phyloP scores from a whole-genome alignment of 2,329 filamentous ascomycete species.

The Claviceps maximensis region DNA sequence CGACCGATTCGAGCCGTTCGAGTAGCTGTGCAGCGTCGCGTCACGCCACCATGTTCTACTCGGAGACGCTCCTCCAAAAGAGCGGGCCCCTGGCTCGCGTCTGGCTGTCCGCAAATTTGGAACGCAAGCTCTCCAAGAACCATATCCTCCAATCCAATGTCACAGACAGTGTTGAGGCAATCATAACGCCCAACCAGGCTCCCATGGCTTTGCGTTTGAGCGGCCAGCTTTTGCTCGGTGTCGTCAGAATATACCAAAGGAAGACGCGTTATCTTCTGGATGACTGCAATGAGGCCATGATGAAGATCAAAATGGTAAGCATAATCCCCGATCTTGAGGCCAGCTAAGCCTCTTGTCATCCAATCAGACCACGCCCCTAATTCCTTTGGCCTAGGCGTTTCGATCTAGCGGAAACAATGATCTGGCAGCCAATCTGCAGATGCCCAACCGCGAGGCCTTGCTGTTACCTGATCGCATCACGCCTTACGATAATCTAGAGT shows the following conservation, averaged over 20 bases:
- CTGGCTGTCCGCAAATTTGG: conserved; percentile 95
- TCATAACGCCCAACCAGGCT: conserved; percentile 83
- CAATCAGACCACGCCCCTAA: conserved; percentile 16
- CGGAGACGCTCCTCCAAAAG: conserved; percentile 88
- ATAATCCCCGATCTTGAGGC: neutral
- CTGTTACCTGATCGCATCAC: conserved; percentile 88
- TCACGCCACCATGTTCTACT: conserved; percentile 75
- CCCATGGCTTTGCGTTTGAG: conserved; percentile 90
- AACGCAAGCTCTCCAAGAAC: conserved; percentile 95
- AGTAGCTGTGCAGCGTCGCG: conserved; percentile 17
- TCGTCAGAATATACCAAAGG: conserved; percentile 92
- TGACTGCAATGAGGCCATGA: conserved; percentile 91
- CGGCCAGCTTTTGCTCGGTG: conserved; percentile 85
- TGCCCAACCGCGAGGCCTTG: conserved; percentile 72
- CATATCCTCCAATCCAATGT: conserved; percentile 92
- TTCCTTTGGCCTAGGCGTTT: conserved; percentile 54
- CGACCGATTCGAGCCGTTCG: conserved; percentile 9
- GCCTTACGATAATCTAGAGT: conserved; percentile 66
- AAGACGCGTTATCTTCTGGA: conserved; percentile 94
- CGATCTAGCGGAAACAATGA: conserved; percentile 91
- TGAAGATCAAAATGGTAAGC: conserved; percentile 95
- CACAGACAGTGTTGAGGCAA: conserved; percentile 85
- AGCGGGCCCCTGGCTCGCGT: conserved; percentile 93
- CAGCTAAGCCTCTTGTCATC: neutral
- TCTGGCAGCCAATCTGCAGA: conserved; percentile 67